Base-by-base conservation (phyloP, 1,139 yeast species). In the Lipomyces yarrowii region DNA sequence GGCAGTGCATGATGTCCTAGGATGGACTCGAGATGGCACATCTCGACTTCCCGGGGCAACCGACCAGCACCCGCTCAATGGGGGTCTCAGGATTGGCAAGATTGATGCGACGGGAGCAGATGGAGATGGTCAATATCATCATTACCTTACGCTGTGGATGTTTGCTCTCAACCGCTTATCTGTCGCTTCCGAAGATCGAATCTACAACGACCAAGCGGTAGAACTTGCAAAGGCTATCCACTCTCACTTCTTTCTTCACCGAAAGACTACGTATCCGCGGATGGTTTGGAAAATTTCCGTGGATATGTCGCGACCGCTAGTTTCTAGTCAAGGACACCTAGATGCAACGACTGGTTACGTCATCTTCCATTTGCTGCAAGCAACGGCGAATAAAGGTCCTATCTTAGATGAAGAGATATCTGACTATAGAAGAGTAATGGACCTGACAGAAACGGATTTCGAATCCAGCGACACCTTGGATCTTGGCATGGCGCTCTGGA, bases 101-200 rank as follows among this genome's bases (percentile, higher is more conserved):
- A 32, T 13, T 33, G 48, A 56, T 56, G 58, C 58, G 11, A 48
- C 30, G 32, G 58, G 58, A 15, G 6, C 58, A 56, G 58, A 56
- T 56, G 58, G 39, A 56, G 58, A 56, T 13, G 58, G 58, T 23
- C 58, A 56, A 56, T 56, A 56, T 56, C 58, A 56, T 56, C 58
- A 56, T 32, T 56, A 56, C 46, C 58, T 56, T 56, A 56, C 58
- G 18, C 58, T 56, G 48, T 56, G 58, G 58, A 56, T 56, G 58
- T 56, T 56, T 56, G 58, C 58, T 32, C 58, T 56, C 58, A 56
- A 56, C 48, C 58, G 58, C 6, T 32, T 56, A 56, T 56, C 58
- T 56, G 48, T 56, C 23, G 39, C 58, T 15, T 7, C 58, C 2
- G 48, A 23, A 56, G 58, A 56, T 56, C 58, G 58, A 56, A 26